phyloP scores from a whole-genome alignment of 2,329 filamentous ascomycete genomes.

The Epicoccum nigrum region DNA sequence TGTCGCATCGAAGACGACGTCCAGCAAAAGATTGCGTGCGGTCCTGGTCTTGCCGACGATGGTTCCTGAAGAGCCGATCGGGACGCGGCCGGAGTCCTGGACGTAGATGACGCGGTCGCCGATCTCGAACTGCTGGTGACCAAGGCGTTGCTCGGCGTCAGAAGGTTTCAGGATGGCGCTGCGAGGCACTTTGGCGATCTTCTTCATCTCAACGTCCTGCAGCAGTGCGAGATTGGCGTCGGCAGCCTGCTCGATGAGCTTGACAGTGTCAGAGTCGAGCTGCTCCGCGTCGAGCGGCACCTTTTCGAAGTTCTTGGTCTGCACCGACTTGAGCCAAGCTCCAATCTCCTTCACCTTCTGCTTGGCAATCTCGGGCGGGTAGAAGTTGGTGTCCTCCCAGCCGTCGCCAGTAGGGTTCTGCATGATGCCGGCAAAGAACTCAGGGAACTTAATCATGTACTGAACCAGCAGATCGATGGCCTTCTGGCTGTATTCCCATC shows the following conservation, averaged over 20 bases:
- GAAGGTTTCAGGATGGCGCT: slow-evolving; percentile 89
- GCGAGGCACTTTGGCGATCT: slow-evolving; percentile 80
- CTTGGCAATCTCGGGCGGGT: slow-evolving; percentile 73
- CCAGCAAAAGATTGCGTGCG: slow-evolving; percentile 78
- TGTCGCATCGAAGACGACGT: slow-evolving; percentile 89
- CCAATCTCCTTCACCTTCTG: slow-evolving; percentile 90
- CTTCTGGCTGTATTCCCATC: slow-evolving; percentile 94
- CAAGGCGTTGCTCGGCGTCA: slow-evolving; percentile 91
- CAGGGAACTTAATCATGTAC: slow-evolving; percentile 93
- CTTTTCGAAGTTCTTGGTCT: slow-evolving; percentile 89
- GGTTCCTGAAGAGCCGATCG: slow-evolving; percentile 88
- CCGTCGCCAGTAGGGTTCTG: slow-evolving; percentile 84
- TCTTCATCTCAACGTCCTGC: slow-evolving; percentile 63
- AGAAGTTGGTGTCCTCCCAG: slow-evolving; percentile 84
- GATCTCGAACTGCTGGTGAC: slow-evolving; percentile 80
- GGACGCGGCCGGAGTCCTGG: slow-evolving; percentile 90
- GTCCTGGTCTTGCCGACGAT: slow-evolving; percentile 95
- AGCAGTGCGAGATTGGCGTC: slow-evolving; percentile 56
- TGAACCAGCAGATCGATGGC: slow-evolving; percentile 80
- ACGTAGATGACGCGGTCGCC: slow-evolving; percentile 94
- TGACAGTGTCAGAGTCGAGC: slow-evolving; percentile 88
- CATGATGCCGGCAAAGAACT: slow-evolving; percentile 91
- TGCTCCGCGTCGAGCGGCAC: slow-evolving; percentile 98
- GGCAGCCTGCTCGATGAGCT: slow-evolving; percentile 76
- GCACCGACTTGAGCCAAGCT: slow-evolving; percentile 88